Conservation (phyloP, 202 grass and related monocot species). For the Carex arenaria region DNA sequence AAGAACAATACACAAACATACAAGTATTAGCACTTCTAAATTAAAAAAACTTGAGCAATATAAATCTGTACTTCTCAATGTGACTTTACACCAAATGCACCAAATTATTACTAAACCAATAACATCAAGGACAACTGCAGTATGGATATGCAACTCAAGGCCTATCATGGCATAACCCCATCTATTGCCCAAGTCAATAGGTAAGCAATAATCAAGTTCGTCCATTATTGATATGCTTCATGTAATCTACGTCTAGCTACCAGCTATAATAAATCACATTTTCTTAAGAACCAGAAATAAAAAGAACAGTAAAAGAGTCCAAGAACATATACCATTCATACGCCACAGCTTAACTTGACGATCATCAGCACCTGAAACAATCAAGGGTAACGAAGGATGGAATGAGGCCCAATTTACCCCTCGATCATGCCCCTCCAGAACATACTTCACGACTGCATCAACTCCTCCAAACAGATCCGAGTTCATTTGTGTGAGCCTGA, state of each 20-base stretch:
- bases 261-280: background rate
- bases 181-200: background rate
- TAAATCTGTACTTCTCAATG: background rate
- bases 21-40: background rate
- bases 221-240: background rate
- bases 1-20: background rate
- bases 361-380: constrained; percentile 96
- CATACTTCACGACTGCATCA: constrained; percentile 97
- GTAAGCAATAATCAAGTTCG: background rate
- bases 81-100: background rate
- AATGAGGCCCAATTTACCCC: constrained; percentile 98
- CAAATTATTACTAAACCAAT: background rate
- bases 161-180: background rate
- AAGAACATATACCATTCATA: constrained; percentile 72
- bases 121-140: background rate
- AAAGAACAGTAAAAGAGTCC: background rate
- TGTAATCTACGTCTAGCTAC: background rate
- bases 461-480: constrained; percentile 93
- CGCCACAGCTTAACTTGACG: constrained; percentile 98
- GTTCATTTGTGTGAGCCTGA: constrained; percentile 95
- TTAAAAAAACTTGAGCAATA: background rate
- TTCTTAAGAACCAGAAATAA: constrained; percentile 3
- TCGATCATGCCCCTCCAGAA: constrained; percentile 94
- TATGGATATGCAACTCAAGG: background rate
- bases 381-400: constrained; percentile 83